Conservation (phyloP, 257 asterid species). For the Nicotiana sylvestris region DNA sequence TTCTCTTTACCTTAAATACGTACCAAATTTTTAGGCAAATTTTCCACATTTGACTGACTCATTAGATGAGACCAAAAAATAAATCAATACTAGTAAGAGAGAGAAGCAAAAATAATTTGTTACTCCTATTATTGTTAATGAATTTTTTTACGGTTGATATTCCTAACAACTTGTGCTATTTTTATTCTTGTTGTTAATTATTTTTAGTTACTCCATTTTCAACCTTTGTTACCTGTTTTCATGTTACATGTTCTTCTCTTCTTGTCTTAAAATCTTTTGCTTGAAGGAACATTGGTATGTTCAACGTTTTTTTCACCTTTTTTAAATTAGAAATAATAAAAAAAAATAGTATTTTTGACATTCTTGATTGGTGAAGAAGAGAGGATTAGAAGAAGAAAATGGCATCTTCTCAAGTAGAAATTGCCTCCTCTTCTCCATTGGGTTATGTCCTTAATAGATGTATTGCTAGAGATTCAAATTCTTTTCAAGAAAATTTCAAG, state of each 20-base stretch:
- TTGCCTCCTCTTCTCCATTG: constrained; percentile 29
- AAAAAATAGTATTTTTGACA: neutral
- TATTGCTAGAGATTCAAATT: constrained; percentile 15
- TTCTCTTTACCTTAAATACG: neutral
- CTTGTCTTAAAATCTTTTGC: neutral
- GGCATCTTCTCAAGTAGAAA: constrained; percentile 41
- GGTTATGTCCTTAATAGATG: constrained; percentile 17
- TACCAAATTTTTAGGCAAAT: neutral
- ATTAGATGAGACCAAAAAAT: neutral
- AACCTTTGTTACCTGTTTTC: neutral
- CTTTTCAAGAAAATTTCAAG: constrained; percentile 28
- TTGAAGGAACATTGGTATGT: neutral
- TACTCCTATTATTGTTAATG: neutral
- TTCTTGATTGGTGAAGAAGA: constrained; percentile 6
- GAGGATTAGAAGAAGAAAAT: constrained; percentile 13
- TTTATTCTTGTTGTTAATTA: neutral
- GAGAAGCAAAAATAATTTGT: neutral
- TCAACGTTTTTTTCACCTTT: neutral
- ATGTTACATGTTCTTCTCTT: neutral
- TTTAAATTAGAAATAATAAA: neutral
- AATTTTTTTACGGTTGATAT: neutral
- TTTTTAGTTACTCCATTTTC: neutral
- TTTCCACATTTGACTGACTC: constrained; percentile 4
- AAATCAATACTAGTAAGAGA: neutral
- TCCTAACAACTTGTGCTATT: neutral